Evolutionary conservation across 108 stramenopile species (phyloP).

Genomic region (Schizochytrium sp.): DNA sequence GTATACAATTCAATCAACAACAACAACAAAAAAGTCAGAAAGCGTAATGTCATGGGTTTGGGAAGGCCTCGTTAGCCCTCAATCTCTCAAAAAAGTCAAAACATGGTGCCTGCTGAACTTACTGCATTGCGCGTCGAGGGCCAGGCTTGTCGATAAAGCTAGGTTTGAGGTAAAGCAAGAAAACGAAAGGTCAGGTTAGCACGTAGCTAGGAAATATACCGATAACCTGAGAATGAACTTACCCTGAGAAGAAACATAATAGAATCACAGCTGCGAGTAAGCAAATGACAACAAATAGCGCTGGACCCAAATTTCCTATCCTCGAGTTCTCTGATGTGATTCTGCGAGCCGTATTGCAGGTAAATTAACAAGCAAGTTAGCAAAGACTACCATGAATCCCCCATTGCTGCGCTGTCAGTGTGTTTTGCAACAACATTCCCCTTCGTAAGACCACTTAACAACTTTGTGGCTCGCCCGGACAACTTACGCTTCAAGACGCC

Average conservation of each 20-base stretch:
- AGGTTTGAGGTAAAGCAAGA: not conserved
- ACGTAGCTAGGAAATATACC: not conserved
- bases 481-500: not conserved
- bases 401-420: too few relatives aligned
- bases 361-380: too few relatives aligned
- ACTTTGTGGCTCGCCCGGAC: not conserved
- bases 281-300: not conserved
- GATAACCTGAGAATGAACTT: not conserved
- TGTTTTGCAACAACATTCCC: too few relatives aligned
- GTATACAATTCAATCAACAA: not conserved
- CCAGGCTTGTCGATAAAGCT: slow-evolving; percentile 36
- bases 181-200: not conserved
- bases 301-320: slow-evolving; percentile 41
- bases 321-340: slow-evolving; percentile 42
- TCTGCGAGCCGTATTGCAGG: not conserved
- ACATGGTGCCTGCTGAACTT: not conserved
- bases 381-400: too few relatives aligned
- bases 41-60: too few relatives aligned
- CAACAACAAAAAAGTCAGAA: not conserved
- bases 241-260: slow-evolving; percentile 15
- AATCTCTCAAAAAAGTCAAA: too few relatives aligned
- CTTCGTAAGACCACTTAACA: too few relatives aligned
- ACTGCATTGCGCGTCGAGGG: not conserved
- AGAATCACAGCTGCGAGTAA: slow-evolving; percentile 12
- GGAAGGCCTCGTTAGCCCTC: too few relatives aligned